A percentile compares a stretch with the other conserved stretches of the same genome.
These are phyloP conservation scores for Phytophthora fragariae DNA, from an alignment of 352 stramenopile species.

Conservation along the genomic window DNA sequence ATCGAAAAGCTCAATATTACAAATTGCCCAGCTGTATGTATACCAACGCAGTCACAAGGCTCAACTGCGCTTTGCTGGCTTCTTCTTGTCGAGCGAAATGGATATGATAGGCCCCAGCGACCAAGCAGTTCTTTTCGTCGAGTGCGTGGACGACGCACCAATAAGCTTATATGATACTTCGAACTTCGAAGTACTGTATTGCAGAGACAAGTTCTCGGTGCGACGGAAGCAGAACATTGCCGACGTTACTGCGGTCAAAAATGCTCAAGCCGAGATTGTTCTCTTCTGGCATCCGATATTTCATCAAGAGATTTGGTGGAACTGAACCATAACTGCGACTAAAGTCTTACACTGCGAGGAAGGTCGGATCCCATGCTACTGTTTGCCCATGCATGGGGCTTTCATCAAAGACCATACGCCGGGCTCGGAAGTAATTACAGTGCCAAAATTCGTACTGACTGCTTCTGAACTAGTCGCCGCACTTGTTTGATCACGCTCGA, in stretches of 20 bases:
- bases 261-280: neutral
- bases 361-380: neutral
- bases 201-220: neutral
- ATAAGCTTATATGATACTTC: neutral
- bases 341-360: neutral
- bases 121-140: neutral
- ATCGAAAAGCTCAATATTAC: constrained; percentile 1
- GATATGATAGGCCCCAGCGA: neutral
- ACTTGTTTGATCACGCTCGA: constrained; percentile 17
- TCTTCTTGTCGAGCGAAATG: neutral
- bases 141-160: neutral
- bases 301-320: neutral
- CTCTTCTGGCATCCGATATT: neutral
- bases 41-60: neutral
- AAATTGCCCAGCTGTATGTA: constrained; percentile 5
- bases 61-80: neutral
- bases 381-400: neutral
- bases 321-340: neutral
- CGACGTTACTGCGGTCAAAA: neutral
- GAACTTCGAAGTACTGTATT: neutral
- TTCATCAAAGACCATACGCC: neutral
- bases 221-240: neutral
- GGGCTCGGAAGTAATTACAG: neutral
- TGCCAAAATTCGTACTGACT: constrained; percentile 14
- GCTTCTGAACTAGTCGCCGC: constrained; percentile 23